Base-by-base conservation (phyloP, 768 basidiomycete genomes). In the Cystofilobasidium bisporidii region DNA sequence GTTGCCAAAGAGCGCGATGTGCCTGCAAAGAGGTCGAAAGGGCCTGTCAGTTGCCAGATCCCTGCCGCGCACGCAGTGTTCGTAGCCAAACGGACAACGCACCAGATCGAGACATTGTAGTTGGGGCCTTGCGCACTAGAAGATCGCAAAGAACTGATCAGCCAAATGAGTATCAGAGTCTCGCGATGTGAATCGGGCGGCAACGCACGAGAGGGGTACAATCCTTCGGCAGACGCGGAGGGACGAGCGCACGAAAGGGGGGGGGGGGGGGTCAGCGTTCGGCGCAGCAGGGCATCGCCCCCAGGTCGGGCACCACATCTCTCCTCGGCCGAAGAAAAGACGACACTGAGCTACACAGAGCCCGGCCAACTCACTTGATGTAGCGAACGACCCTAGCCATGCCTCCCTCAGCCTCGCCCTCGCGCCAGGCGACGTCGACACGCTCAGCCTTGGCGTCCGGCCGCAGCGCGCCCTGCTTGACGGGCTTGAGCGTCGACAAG, bases 1-100 rank as follows among this genome's bases (percentile, higher is more conserved):
- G 30, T 61, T 24, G n/a, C 71, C 72, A 5, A 47, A 33, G 10
- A 73, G 57, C 17, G 64, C 64, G 55, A 73, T 45, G 48, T 69
- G 63, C 72, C 72, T 71, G 38, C 43, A 20, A 59, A 41, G 47
- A 2, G 62, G 43, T 55, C 50, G 40, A 18, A n/a, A n/a, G n/a
- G n/a, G n/a, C n/a, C n/a, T n/a, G n/a, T n/a, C n/a, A n/a, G n/a
- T n/a, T n/a, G n/a, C n/a, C n/a, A n/a, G n/a, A n/a, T n/a, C n/a
- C n/a, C n/a, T n/a, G n/a, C n/a, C n/a, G n/a, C n/a, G n/a, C n/a
- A n/a, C n/a, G n/a, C n/a, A n/a, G n/a, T n/a, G n/a, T n/a, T n/a
- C n/a, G n/a, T n/a, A n/a, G n/a, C n/a, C n/a, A n/a, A n/a, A n/a
- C n/a, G n/a, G n/a, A n/a, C n/a, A n/a, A n/a, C 28, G 45, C 41